These are phyloP conservation scores for Camellia oleifera DNA, from an alignment of 179 eudicot species.

Conservation along the genomic window DNA sequence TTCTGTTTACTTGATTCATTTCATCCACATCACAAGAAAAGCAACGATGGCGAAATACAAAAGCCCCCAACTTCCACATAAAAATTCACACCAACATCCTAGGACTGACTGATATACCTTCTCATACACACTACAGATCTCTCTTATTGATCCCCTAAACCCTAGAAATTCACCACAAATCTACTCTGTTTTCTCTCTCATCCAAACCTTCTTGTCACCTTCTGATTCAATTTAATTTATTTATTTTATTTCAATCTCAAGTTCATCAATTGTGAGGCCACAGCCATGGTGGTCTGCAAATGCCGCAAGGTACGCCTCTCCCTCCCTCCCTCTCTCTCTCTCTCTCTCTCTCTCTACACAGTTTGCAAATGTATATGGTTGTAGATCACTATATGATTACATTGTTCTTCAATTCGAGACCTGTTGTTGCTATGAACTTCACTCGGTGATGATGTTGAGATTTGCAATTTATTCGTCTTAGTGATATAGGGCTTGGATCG, in stretches of 20 bases:
- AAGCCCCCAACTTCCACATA: no score
- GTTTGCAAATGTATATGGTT: background rate
- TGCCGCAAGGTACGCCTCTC: constrained; percentile 73
- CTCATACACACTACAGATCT: background rate
- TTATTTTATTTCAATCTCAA: constrained; percentile 4
- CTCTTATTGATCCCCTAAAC: constrained; percentile 22
- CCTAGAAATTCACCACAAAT: constrained; percentile 21
- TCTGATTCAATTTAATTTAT: background rate
- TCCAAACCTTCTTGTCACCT: background rate
- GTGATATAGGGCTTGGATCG: constrained; percentile 12
- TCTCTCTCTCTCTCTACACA: background rate
- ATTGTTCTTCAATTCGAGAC: background rate
- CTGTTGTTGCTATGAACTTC: background rate
- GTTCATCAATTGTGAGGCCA: background rate
- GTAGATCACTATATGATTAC: constrained; percentile 1
- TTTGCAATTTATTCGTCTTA: no score
- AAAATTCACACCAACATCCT: background rate
- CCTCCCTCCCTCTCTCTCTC: background rate
- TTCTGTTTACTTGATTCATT: no score
- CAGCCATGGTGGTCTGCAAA: constrained; percentile 89
- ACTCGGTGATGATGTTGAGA: background rate
- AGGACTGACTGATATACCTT: background rate
- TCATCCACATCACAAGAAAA: no score
- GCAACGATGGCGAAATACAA: no score
- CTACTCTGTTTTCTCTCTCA: background rate